Conservation (phyloP, 169 alveolate genomes). For the Eimeria brunetti region DNA sequence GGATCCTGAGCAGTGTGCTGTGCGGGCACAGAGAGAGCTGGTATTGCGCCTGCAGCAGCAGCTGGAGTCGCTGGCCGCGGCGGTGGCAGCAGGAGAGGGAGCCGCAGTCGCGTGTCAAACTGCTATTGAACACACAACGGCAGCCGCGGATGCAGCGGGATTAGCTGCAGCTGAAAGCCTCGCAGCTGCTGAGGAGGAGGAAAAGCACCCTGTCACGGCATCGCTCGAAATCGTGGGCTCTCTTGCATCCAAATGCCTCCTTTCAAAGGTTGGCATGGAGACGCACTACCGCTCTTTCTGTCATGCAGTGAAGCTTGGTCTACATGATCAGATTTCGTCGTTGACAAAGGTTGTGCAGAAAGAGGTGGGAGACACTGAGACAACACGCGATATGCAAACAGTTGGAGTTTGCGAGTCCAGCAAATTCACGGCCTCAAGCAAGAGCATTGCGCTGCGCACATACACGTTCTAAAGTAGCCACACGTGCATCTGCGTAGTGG, state of each 20-base stretch:
- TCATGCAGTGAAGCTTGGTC: constrained; percentile 83
- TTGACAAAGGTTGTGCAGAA: constrained; percentile 77
- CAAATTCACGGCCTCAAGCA: not conserved
- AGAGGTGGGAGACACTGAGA: constrained; percentile 69
- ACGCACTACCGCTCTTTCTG: constrained; percentile 82
- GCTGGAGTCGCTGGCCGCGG: constrained; percentile 66
- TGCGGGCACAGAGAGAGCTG: constrained; percentile 64
- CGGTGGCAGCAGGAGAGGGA: constrained; percentile 69
- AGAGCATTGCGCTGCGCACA: not conserved
- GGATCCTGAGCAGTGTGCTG: constrained; percentile 61
- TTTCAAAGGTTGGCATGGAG: constrained; percentile 80
- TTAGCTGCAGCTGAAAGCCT: constrained; percentile 71
- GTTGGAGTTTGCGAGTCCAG: not conserved
- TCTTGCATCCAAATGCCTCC: constrained; percentile 78
- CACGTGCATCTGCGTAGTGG: not conserved
- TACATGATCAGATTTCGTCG: constrained; percentile 68
- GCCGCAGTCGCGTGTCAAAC: constrained; percentile 69
- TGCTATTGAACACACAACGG: constrained; percentile 71
- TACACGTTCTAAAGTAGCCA: not conserved
- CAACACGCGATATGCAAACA: not conserved
- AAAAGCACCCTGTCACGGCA: constrained; percentile 53
- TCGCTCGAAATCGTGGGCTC: constrained; percentile 79
- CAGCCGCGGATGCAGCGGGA: constrained; percentile 72
- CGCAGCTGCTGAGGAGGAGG: constrained; percentile 73
- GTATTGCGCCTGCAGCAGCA: constrained; percentile 60